Evolutionary conservation across 2,329 filamentous ascomycete species (phyloP), one percentile per base, ranked within the genome.

Genomic region (Sporothrix inflata): DNA sequence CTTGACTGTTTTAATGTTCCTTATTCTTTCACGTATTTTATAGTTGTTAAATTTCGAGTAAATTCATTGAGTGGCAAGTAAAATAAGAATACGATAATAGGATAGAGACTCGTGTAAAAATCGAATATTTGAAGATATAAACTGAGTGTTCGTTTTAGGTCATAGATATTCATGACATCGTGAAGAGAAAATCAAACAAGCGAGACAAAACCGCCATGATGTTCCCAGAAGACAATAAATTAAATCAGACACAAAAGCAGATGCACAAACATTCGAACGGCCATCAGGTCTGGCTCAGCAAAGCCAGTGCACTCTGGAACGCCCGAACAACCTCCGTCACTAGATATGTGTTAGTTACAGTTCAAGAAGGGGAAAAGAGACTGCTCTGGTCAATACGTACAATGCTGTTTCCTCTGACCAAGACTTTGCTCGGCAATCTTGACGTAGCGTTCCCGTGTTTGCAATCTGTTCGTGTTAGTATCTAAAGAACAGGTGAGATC

Each of bases 361-460:
- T 40, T 51, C 16, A 6, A 55, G 60, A n/a, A n/a, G n/a, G n/a
- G n/a, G n/a, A n/a, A n/a, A n/a, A n/a, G n/a, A n/a, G n/a, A n/a
- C n/a, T n/a, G n/a, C n/a, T n/a, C n/a, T n/a, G n/a, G n/a, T n/a
- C n/a, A n/a, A n/a, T n/a, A n/a, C n/a, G n/a, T n/a, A n/a, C n/a
- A 93, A 77, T 97, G 94, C 74, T 90, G 85, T 78, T 94, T 91
- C 79, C 92, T 96, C 76, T 91, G 86, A 70, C 90, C 88, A 72
- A 97, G 84, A 34, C 85, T 87, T 51, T 88, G 84, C 79, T 97
- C 94, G 0, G 91, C 89, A 57, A 93, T 84, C 74, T 91, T 89
- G 40, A 97, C 93, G 79, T 91, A 92, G 74, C 89, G 85, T 79
- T 91, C 89, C 74, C 94, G 90, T 1, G 94, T 98, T 78, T 91